Base-by-base conservation (phyloP, 495 filamentous ascomycete genomes). In the Podospora pseudoanserina region DNA sequence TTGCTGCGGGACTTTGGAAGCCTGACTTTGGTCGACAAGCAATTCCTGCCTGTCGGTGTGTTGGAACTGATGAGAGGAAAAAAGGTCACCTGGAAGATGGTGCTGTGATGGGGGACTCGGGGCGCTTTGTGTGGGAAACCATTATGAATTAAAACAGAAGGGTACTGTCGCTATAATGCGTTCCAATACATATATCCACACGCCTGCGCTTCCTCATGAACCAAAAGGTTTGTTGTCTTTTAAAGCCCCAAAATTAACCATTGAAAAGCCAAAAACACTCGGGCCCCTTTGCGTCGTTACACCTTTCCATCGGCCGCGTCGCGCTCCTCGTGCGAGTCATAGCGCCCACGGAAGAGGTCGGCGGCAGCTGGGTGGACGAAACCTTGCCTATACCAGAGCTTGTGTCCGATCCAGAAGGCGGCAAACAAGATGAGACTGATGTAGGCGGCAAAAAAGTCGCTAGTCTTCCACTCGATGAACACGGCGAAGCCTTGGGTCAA, bases 401-500 rank as follows among this genome's bases (percentile, higher is more conserved):
- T 90, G 76, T 89, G 87, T 11, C 86, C 87, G 0, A 82, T 23
- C 65, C 85, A 89, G 18, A 90, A 74, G 20, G 86, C 81, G 44
- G 83, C 76, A 34, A 88, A 90, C 26, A 90, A 70, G 57, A 90
- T 88, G 55, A 90, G 70, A 67, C 85, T 87, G 63, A 89, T 79
- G 66, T 90, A 90, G 7, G 83, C 80, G 15, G 85, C 84, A 65
- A 90, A 89, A 70, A 90, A 90, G 23, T 79, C 75, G 72, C 79
- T 77, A 11, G 83, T 81, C 65, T 76, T 75, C 86, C 90, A 92
- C 64, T 74, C 72, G 58, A 92, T 87, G 76, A 89, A 92, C 3
- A 83, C 78, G 4, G 85, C 89, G 75, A 92, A 92, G 5, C 89
- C 89, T 75, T 91, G 88, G 4, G 89, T 90, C 16, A 92, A 54